A percentile compares a stretch with the other conserved stretches of the same genome.
Conservation (phyloP, 345 rosid genomes). For the Cardiospermum halicacabum region DNA sequence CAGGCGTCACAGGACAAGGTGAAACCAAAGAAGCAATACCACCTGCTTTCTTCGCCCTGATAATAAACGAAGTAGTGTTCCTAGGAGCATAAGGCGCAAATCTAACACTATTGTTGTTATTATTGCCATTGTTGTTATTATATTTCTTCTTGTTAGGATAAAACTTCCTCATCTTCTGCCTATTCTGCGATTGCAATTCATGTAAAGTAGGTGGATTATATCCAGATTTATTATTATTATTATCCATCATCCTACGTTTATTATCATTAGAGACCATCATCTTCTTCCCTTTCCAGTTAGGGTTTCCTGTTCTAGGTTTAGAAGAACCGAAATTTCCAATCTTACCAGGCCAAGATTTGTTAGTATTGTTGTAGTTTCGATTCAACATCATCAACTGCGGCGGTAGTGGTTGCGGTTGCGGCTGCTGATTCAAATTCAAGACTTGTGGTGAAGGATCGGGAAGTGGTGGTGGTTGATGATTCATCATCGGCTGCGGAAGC, state of each 20-base stretch:
- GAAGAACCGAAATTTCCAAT: constrained; percentile 22
- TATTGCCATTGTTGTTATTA: constrained; percentile 4
- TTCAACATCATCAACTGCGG: constrained; percentile 51
- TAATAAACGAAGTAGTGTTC: constrained; percentile 82
- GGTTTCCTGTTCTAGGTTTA: constrained; percentile 19
- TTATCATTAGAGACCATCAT: constrained; percentile 23
- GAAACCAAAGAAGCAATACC: constrained; percentile 94
- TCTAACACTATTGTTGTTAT: constrained; percentile 38
- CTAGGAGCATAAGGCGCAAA: constrained; percentile 94
- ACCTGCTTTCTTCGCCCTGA: constrained; percentile 84
- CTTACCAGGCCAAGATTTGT: constrained; percentile 15
- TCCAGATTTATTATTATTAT: constrained; percentile 34
- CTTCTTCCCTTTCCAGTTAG: constrained; percentile 80
- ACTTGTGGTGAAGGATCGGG: constrained; percentile 33
- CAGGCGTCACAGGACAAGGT: constrained; percentile 89
- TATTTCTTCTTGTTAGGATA: constrained; percentile 58
- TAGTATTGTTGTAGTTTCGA: constrained; percentile 33
- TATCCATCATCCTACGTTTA: constrained; percentile 45
- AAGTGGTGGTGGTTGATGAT: no score
- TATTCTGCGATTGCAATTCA: constrained; percentile 76
- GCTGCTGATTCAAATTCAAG: constrained; percentile 26
- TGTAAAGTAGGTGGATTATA: constrained; percentile 81
- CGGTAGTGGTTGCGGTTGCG: constrained; percentile 5
- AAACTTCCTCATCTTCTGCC: constrained; percentile 68
- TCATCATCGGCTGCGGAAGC: constrained; percentile 30